Evolutionary conservation across 2,329 filamentous ascomycete species (phyloP).

Genomic region (Nigrospora oryzae): DNA sequence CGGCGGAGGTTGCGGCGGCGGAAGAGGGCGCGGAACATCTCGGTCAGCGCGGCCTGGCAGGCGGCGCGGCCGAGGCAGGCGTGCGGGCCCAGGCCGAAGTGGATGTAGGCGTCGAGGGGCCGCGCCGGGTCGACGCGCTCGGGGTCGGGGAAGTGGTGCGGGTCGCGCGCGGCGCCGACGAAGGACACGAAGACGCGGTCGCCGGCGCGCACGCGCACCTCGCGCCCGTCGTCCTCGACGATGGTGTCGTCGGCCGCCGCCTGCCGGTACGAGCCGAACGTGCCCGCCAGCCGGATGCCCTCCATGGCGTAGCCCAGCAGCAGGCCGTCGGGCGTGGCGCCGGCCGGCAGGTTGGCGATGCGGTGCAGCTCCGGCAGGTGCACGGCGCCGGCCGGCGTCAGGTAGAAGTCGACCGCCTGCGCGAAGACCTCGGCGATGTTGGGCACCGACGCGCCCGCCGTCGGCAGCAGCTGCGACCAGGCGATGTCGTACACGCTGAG

Average conservation of each 20-base stretch:
- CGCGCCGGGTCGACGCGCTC: slow-evolving; percentile 53
- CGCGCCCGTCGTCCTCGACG: slow-evolving; percentile 39
- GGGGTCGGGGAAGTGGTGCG: slow-evolving; percentile 51
- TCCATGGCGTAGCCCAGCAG: slow-evolving; percentile 66
- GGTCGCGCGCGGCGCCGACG: slow-evolving; percentile 44
- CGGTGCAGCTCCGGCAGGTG: slow-evolving; percentile 53
- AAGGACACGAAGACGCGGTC: slow-evolving; percentile 58
- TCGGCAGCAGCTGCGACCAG: slow-evolving; percentile 63
- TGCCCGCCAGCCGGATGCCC: slow-evolving; percentile 59
- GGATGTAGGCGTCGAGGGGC: slow-evolving; percentile 55
- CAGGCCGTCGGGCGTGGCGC: slow-evolving; percentile 50
- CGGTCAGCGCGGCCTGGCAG: slow-evolving; percentile 52
- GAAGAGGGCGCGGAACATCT: slow-evolving; percentile 61
- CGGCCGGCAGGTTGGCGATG: slow-evolving; percentile 45
- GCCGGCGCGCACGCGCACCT: slow-evolving; percentile 43
- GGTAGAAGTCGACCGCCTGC: slow-evolving; percentile 65
- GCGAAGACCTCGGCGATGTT: slow-evolving; percentile 67
- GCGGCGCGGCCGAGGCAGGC: slow-evolving; percentile 53
- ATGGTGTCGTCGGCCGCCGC: slow-evolving; percentile 36
- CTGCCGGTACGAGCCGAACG: slow-evolving; percentile 52
- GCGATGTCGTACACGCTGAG: slow-evolving; percentile 58
- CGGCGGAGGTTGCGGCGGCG: slow-evolving; percentile 50
- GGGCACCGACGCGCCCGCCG: slow-evolving; percentile 57
- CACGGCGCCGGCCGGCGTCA: slow-evolving; percentile 44
- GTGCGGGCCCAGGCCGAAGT: slow-evolving; percentile 55